Percentiles rank a stretch among this genome's conserved stretches.
Conservation (phyloP, 2,329 filamentous ascomycete species). For the Ophiostoma tasmaniense region DNA sequence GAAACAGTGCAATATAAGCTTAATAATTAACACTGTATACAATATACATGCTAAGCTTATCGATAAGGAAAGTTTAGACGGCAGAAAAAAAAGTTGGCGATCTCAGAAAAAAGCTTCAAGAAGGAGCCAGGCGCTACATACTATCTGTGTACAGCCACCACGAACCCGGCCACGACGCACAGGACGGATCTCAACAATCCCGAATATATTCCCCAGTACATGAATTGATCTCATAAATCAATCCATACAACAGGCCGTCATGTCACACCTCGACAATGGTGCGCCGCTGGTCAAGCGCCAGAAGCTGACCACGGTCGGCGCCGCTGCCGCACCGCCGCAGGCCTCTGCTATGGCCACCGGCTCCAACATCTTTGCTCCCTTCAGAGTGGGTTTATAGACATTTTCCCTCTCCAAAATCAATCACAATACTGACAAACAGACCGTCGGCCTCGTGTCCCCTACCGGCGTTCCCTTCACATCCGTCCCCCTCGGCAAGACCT, state of each 20-base stretch:
- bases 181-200: background rate
- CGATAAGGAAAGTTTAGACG: constrained; percentile 14
- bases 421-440: constrained; percentile 42
- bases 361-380: constrained; percentile 87
- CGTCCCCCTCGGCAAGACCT: constrained; percentile 81
- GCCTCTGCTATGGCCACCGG: constrained; percentile 36
- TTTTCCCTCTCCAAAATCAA: background rate
- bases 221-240: background rate
- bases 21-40: background rate
- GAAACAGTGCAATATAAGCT: background rate
- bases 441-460: constrained; percentile 85
- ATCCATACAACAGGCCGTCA: constrained; percentile 24
- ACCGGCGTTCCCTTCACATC: constrained; percentile 85
- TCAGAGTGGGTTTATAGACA: constrained; percentile 54
- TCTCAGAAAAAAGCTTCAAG: constrained; percentile 3
- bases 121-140: background rate
- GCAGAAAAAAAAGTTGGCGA: constrained; percentile 16
- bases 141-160: background rate
- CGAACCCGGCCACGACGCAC: background rate
- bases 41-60: background rate
- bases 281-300: constrained; percentile 67
- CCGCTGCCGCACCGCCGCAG: constrained; percentile 28
- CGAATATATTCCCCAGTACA: background rate
- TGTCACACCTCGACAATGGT: constrained; percentile 49
- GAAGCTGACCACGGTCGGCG: constrained; percentile 41